Conservation (phyloP, 768 basidiomycete genomes). For the Amanita polypyramis region DNA sequence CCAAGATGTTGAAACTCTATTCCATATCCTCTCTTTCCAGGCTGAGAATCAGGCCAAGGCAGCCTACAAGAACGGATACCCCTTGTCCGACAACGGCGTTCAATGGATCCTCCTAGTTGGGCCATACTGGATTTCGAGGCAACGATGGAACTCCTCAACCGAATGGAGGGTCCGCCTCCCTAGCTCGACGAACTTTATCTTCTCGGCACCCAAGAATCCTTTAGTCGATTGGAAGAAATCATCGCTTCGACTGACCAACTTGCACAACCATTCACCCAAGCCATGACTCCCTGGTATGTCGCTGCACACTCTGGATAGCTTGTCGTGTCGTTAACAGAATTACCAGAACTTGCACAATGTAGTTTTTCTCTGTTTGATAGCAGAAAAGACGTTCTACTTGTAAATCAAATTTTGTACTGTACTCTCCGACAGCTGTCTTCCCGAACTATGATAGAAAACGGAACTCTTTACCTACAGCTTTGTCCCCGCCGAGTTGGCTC, state of each 20-base stretch:
- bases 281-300: no score
- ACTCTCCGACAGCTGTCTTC: no score
- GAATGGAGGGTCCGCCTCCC: constrained; percentile 1
- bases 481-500: no score
- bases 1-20: background rate
- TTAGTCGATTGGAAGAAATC: constrained; percentile 5
- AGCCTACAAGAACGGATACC: constrained; percentile 3
- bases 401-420: no score
- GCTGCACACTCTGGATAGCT: no score
- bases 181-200: constrained; percentile 5
- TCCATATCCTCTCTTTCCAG: constrained; percentile 5
- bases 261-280: constrained; percentile 4
- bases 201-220: constrained; percentile 2
- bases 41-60: constrained; percentile 9
- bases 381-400: no score
- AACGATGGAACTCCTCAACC: background rate
- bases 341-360: no score
- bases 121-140: constrained; percentile 8
- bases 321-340: no score
- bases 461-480: no score
- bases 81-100: constrained; percentile 3
- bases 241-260: constrained; percentile 5
- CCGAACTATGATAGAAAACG: no score
- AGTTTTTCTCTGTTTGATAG: no score
- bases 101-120: constrained; percentile 7